Conservation (phyloP, 2,329 filamentous ascomycete species). For the Ascomycota sp. region DNA sequence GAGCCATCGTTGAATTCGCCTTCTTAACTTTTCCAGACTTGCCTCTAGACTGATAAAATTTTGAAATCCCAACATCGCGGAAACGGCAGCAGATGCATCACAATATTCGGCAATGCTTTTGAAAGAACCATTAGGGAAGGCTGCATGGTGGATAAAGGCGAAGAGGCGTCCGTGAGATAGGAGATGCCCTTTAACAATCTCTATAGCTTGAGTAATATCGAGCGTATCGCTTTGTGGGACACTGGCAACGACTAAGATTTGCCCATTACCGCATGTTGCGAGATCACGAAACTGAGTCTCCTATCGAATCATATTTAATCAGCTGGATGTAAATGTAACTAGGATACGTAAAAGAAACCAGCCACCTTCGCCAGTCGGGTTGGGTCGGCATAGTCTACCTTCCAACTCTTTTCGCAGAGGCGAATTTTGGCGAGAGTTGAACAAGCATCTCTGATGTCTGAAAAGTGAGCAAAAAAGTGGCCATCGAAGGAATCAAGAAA, state of each 20-base stretch:
- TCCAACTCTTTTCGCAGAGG: slow-evolving; percentile 22
- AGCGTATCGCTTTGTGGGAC: slow-evolving; percentile 3
- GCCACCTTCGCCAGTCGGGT: neutral
- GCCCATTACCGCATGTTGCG: slow-evolving; percentile 5
- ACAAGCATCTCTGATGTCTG: slow-evolving; percentile 36
- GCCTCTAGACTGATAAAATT: slow-evolving; percentile 8
- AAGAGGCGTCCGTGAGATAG: slow-evolving; percentile 27
- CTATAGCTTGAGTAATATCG: slow-evolving; percentile 14
- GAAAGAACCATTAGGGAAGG: slow-evolving; percentile 20
- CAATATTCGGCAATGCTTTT: slow-evolving; percentile 30
- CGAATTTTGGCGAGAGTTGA: slow-evolving; percentile 24
- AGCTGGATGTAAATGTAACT: neutral
- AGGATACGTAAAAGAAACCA: neutral
- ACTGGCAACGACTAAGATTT: slow-evolving; percentile 9
- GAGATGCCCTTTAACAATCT: slow-evolving; percentile 14
- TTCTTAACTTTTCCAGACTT: slow-evolving; percentile 1
- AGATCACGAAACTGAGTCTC: neutral
- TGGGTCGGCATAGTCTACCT: slow-evolving; percentile 6
- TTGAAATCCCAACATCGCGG: slow-evolving; percentile 16
- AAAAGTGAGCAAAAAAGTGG: slow-evolving; percentile 31
- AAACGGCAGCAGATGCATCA: slow-evolving; percentile 21
- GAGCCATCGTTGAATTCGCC: neutral
- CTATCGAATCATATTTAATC: neutral
- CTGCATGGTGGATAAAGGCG: slow-evolving; percentile 22
- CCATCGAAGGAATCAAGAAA: slow-evolving; percentile 15